phyloP scores from a whole-genome alignment of 768 basidiomycete genomes.

The Rhizopogon sp. region DNA sequence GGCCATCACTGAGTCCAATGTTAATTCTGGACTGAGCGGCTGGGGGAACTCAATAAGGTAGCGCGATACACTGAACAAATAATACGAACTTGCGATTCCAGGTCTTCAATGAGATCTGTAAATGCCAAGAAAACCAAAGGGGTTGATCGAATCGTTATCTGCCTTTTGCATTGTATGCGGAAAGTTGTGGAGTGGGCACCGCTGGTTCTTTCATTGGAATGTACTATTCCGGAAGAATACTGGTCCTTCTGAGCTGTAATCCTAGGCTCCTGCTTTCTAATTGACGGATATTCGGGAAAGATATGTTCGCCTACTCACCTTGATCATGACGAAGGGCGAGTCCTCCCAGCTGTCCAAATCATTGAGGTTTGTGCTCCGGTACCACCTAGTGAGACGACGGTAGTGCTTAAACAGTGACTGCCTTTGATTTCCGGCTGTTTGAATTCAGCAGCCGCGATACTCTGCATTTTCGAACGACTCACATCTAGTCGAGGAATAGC shows the following conservation, averaged over 20 bases:
- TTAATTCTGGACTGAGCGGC: conserved; percentile 33
- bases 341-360: conserved; percentile 40
- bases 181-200: neutral
- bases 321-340: conserved; percentile 39
- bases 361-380: conserved; percentile 29
- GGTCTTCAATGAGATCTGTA: conserved; percentile 42
- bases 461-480: neutral
- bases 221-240: neutral
- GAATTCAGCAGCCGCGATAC: conserved; percentile 8
- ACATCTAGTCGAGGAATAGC: conserved; percentile 37
- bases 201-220: neutral
- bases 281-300: neutral
- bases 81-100: conserved; percentile 38
- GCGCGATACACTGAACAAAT: neutral
- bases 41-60: conserved; percentile 12
- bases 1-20: conserved; percentile 38
- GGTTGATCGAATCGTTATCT: conserved; percentile 42
- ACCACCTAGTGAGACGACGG: conserved; percentile 44
- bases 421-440: conserved; percentile 11
- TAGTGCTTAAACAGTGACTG: conserved; percentile 39
- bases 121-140: conserved; percentile 48
- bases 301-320: conserved; percentile 29
- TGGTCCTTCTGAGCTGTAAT: neutral
- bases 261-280: neutral
- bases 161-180: conserved; percentile 4